phyloP scores from a whole-genome alignment of 768 basidiomycete genomes.

The Leccinum boreale region DNA sequence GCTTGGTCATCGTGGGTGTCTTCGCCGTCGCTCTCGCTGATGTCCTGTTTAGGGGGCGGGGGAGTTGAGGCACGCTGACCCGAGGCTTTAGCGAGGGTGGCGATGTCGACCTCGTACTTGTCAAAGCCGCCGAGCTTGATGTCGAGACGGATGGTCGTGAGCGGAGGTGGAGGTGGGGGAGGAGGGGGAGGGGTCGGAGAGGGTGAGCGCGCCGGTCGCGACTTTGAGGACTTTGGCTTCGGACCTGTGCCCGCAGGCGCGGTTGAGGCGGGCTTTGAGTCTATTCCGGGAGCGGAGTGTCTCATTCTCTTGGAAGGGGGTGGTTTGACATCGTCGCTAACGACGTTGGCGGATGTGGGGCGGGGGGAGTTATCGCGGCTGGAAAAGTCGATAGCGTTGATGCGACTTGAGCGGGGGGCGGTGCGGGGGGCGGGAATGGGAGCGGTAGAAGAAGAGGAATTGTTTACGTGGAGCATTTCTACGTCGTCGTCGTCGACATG shows the following conservation, averaged over 20 bases:
- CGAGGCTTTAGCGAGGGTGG: constrained; percentile 52
- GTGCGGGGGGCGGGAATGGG: not conserved
- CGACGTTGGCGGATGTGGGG: constrained; percentile 9
- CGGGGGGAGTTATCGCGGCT: constrained; percentile 31
- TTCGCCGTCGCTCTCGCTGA: constrained; percentile 56
- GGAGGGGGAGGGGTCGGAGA: constrained; percentile 55
- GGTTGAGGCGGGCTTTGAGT: constrained; percentile 25
- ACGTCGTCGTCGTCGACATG: constrained; percentile 28
- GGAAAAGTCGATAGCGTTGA: constrained; percentile 24
- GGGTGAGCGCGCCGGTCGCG: constrained; percentile 41
- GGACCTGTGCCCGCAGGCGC: constrained; percentile 33
- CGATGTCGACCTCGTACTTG: constrained; percentile 72
- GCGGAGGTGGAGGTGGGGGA: constrained; percentile 43
- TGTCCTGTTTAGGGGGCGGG: constrained; percentile 43
- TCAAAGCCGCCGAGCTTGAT: constrained; percentile 70
- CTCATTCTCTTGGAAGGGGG: constrained; percentile 30
- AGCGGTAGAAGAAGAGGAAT: not conserved
- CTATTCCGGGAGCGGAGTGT: constrained; percentile 22
- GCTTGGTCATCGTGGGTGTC: constrained; percentile 35
- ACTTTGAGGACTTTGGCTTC: constrained; percentile 53
- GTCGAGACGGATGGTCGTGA: constrained; percentile 64
- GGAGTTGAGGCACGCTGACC: constrained; percentile 67
- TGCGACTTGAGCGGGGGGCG: constrained; percentile 15
- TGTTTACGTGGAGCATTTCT: constrained; percentile 24
- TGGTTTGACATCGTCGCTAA: constrained; percentile 22